These are phyloP conservation scores for Arabidopsis hybrid DNA, from an alignment of 441 rosid genomes.

Conservation along the genomic window DNA sequence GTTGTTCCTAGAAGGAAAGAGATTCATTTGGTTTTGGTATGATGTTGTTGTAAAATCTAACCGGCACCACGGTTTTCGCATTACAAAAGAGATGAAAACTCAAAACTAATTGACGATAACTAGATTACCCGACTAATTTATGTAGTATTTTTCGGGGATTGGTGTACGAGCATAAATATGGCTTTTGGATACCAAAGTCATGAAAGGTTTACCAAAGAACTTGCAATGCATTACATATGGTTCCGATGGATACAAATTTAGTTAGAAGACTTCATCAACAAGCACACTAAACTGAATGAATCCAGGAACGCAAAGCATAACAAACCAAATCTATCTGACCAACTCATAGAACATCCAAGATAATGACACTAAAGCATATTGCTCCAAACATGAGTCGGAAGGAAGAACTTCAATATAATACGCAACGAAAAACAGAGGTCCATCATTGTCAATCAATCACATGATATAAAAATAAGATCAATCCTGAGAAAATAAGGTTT, in stretches of 20 bases:
- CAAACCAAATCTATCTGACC: neutral
- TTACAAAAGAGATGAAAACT: neutral
- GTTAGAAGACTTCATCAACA: neutral
- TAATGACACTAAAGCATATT: neutral
- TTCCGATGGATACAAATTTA: neutral
- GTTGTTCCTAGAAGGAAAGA: neutral
- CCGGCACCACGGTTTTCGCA: neutral
- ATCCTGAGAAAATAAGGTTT: neutral
- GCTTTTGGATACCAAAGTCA: neutral
- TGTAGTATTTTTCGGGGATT: no score
- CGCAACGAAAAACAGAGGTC: neutral
- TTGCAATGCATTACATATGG: conserved; percentile 9
- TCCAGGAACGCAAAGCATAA: conserved; percentile 13
- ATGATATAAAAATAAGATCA: neutral
- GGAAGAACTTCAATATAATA: neutral
- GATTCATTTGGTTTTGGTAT: neutral
- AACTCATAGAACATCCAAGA: conserved; percentile 24
- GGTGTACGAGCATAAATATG: neutral
- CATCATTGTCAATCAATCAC: neutral
- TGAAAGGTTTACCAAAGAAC: neutral
- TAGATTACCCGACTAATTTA: no score
- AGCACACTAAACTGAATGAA: neutral
- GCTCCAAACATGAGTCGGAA: neutral
- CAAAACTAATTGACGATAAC: no score
- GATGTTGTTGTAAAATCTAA: neutral